Percentiles rank a stretch among this genome's conserved stretches.
Conservation (phyloP, 2,329 filamentous ascomycete genomes). For the Plenodomus lindquistii region DNA sequence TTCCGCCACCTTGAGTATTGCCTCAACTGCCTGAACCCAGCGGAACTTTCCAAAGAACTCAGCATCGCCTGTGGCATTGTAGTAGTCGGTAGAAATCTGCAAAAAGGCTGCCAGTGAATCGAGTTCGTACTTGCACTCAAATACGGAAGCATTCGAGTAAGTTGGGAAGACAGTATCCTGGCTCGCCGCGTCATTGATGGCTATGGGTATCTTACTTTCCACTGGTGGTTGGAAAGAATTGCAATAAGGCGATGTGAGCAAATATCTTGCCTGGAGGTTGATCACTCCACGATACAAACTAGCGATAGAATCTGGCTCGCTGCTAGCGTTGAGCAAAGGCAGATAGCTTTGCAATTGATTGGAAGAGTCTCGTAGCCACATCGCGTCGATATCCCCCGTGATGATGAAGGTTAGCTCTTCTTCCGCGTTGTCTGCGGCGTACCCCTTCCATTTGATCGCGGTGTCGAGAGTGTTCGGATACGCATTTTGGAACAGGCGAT, state of each 20-base stretch:
- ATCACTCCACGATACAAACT: slow-evolving; percentile 71
- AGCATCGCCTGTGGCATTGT: slow-evolving; percentile 52
- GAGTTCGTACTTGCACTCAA: slow-evolving; percentile 60
- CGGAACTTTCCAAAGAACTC: slow-evolving; percentile 54
- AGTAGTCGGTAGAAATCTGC: slow-evolving; percentile 55
- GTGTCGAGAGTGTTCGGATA: slow-evolving; percentile 79
- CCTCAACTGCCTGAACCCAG: slow-evolving; percentile 53
- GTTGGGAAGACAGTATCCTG: slow-evolving; percentile 49
- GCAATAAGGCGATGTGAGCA: slow-evolving; percentile 62
- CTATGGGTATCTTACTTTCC: slow-evolving; percentile 50
- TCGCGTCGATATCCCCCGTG: slow-evolving; percentile 62
- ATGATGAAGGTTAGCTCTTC: slow-evolving; percentile 68
- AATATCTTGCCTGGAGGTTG: slow-evolving; percentile 71
- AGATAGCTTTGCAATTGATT: slow-evolving; percentile 75
- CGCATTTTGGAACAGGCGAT: slow-evolving; percentile 70
- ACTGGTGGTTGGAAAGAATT: slow-evolving; percentile 58
- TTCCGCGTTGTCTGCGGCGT: slow-evolving; percentile 57
- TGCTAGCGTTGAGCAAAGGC: slow-evolving; percentile 60
- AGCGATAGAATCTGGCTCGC: slow-evolving; percentile 62
- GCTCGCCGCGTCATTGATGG: slow-evolving; percentile 44
- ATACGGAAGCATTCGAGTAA: slow-evolving; percentile 51
- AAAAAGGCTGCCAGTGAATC: slow-evolving; percentile 58
- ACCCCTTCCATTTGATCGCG: slow-evolving; percentile 70
- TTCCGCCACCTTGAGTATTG: slow-evolving; percentile 50
- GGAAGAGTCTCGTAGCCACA: slow-evolving; percentile 60